Evolutionary conservation across 1,139 yeast species (phyloP).

Genomic region (Meyerozyma smithsonii): DNA sequence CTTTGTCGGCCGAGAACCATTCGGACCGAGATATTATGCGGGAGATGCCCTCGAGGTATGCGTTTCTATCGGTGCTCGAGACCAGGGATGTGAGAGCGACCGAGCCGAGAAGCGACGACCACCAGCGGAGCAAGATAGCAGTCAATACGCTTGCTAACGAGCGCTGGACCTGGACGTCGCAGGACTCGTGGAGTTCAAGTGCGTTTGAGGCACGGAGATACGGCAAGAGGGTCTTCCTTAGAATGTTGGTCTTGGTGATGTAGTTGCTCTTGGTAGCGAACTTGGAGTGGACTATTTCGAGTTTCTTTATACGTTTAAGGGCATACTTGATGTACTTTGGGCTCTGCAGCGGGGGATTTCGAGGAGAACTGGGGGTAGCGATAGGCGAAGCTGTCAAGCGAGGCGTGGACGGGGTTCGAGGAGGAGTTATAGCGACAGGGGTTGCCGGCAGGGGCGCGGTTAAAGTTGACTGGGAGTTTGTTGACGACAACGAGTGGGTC

Average conservation of each 20-base stretch:
- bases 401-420: background rate
- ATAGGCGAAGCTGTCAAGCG: background rate
- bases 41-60: conserved; percentile 70
- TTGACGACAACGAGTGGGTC: background rate
- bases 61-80: conserved; percentile 52
- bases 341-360: background rate
- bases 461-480: background rate
- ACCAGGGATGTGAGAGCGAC: conserved; percentile 8
- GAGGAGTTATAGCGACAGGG: background rate
- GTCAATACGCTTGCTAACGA: conserved; percentile 3
- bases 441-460: background rate
- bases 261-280: conserved; percentile 49
- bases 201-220: conserved; percentile 44
- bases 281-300: conserved; percentile 43
- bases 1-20: conserved; percentile 42
- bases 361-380: background rate
- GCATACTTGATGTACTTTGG: conserved; percentile 9
- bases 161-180: conserved; percentile 6
- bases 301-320: conserved; percentile 34
- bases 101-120: background rate
- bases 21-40: conserved; percentile 60
- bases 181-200: conserved; percentile 11
- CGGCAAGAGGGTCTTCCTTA: conserved; percentile 64
- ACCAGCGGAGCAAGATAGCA: conserved; percentile 4
- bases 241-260: conserved; percentile 57